These are phyloP conservation scores for Rhodotorula diobovata DNA, from an alignment of 768 basidiomycete genomes.

Conservation along the genomic window DNA sequence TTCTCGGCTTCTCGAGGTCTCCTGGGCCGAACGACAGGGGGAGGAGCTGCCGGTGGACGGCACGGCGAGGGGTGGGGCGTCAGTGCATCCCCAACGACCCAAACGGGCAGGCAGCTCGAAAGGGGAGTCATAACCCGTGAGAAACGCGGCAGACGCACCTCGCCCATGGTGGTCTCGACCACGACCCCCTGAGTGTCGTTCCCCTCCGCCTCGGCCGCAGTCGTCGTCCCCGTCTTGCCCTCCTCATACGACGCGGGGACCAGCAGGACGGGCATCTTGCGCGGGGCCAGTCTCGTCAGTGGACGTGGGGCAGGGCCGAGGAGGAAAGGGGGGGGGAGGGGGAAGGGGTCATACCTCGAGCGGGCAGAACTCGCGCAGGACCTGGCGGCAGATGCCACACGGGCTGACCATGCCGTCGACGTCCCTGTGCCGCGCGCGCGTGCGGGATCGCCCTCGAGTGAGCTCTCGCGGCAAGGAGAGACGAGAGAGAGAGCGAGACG, in stretches of 20 bases:
- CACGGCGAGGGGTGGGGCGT: too few relatives aligned
- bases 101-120: neutral
- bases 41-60: neutral
- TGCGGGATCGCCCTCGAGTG: neutral
- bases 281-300: too few relatives aligned
- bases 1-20: slow-evolving; percentile 16
- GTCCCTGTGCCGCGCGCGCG: slow-evolving; percentile 54
- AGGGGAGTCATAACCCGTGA: too few relatives aligned
- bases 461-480: neutral
- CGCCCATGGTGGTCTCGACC: slow-evolving; percentile 30
- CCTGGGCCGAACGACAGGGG: slow-evolving; percentile 26
- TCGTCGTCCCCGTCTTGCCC: neutral
- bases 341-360: slow-evolving; percentile 48
- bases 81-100: neutral
- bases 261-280: slow-evolving; percentile 26
- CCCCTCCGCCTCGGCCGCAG: slow-evolving; percentile 10
- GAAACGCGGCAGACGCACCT: slow-evolving; percentile 22
- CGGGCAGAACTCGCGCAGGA: slow-evolving; percentile 67
- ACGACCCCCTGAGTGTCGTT: slow-evolving; percentile 3
- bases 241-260: slow-evolving; percentile 15
- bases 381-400: slow-evolving; percentile 90
- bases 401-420: slow-evolving; percentile 67
- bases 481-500: slow-evolving; percentile 42
- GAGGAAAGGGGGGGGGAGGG: too few relatives aligned
- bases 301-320: too few relatives aligned